These are phyloP conservation scores for Murraya koenigii DNA, from an alignment of 345 rosid species.

Conservation along the genomic window DNA sequence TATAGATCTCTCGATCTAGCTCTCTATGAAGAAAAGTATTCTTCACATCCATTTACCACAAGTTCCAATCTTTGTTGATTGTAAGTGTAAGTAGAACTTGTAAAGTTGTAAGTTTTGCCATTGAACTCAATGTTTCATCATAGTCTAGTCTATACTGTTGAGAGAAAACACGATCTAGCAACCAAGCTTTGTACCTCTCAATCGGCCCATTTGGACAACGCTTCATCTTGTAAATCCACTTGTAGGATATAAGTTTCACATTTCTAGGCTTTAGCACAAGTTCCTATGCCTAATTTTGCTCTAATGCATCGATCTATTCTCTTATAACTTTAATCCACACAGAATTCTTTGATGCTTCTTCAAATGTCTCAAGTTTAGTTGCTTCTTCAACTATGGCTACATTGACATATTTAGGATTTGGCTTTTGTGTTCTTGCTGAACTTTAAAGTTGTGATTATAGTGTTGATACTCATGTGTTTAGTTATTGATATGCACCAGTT, in stretches of 20 bases:
- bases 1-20: too few species aligned
- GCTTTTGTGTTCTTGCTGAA: not conserved
- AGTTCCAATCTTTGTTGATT: too few species aligned
- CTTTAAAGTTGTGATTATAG: not conserved
- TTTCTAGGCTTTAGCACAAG: not conserved
- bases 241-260: not conserved
- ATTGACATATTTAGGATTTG: not conserved
- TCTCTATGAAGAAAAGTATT: too few species aligned
- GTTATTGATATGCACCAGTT: not conserved
- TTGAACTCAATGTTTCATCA: too few species aligned
- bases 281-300: not conserved
- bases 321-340: not conserved
- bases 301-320: not conserved
- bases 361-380: not conserved
- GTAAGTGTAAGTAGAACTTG: too few species aligned
- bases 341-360: not conserved
- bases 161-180: too few species aligned
- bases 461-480: not conserved
- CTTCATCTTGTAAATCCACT: not conserved
- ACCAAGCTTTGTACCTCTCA: not conserved
- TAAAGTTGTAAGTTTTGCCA: too few species aligned
- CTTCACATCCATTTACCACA: too few species aligned
- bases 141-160: too few species aligned
- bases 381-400: not conserved
- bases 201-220: not conserved